Evolutionary conservation across 2,329 filamentous ascomycete species (phyloP).

Genomic region (Beauveria scarabaeidicola): DNA sequence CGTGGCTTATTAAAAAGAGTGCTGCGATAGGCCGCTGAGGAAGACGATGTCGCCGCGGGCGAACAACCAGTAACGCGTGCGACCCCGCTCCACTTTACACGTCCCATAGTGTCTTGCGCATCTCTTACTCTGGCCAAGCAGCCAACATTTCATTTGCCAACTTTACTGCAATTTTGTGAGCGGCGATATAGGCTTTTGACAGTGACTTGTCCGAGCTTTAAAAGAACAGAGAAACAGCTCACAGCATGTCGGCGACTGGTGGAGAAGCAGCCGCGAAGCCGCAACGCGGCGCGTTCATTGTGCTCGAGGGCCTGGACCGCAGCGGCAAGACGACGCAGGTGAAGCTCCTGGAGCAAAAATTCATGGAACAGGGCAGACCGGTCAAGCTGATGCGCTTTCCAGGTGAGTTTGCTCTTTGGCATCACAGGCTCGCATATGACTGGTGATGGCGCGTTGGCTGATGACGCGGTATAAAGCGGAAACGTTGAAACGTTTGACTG

Average conservation of each 20-base stretch:
- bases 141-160: background rate
- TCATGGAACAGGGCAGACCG: conserved; percentile 38
- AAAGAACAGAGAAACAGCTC: background rate
- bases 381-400: conserved; percentile 51
- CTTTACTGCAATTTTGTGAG: background rate
- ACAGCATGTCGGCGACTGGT: background rate
- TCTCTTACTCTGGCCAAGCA: background rate
- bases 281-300: conserved; percentile 64
- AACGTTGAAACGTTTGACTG: background rate
- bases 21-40: background rate
- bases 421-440: background rate
- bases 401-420: conserved; percentile 30
- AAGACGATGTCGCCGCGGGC: background rate
- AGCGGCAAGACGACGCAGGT: conserved; percentile 93
- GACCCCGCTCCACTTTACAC: conserved; percentile 2
- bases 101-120: background rate
- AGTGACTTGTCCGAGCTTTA: background rate
- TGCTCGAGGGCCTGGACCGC: conserved; percentile 81
- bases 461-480: background rate
- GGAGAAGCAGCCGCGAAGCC: background rate
- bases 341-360: conserved; percentile 51
- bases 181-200: no score
- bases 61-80: background rate
- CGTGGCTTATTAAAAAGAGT: background rate
- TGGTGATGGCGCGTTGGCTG: background rate